These are phyloP conservation scores for Hanseniaspora sp. DNA, from an alignment of 1,139 yeast genomes.

Conservation along the genomic window DNA sequence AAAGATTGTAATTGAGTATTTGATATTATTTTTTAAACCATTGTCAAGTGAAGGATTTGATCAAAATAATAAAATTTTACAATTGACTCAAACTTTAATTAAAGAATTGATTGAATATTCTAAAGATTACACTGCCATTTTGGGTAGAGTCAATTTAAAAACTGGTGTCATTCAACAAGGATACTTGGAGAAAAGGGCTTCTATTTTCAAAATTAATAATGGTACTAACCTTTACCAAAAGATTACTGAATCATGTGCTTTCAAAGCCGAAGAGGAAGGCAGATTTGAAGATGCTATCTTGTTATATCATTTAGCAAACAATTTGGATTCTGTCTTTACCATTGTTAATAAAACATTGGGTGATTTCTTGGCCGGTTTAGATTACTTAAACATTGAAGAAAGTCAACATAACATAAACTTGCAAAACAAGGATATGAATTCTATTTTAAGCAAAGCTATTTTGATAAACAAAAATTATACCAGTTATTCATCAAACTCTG, in stretches of 20 bases:
- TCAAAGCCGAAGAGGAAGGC: constrained; percentile 85
- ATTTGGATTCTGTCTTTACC: constrained; percentile 70
- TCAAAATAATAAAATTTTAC: constrained; percentile 37
- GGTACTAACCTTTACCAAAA: constrained; percentile 46
- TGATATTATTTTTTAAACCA: constrained; percentile 49
- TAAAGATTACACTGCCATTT: constrained; percentile 65
- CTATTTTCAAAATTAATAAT: constrained; percentile 50
- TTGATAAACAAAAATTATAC: constrained; percentile 29
- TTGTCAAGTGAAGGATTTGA: constrained; percentile 30
- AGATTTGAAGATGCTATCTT: constrained; percentile 75
- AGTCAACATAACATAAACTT: constrained; percentile 7
- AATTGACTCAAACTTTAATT: constrained; percentile 65
- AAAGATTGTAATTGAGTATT: constrained; percentile 77
- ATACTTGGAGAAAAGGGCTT: constrained; percentile 65
- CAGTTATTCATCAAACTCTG: constrained; percentile 40
- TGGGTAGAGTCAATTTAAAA: constrained; percentile 61
- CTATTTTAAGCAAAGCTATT: constrained; percentile 31
- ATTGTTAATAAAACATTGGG: constrained; percentile 70
- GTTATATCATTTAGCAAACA: constrained; percentile 79
- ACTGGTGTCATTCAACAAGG: constrained; percentile 80
- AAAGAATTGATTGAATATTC: constrained; percentile 78
- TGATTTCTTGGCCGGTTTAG: constrained; percentile 54
- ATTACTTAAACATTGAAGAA: constrained; percentile 15
- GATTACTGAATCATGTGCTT: constrained; percentile 77
- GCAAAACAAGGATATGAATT: constrained; percentile 15